Base-by-base conservation (phyloP, 208 protist genomes). In the Kentomonas sorsogonicus region DNA sequence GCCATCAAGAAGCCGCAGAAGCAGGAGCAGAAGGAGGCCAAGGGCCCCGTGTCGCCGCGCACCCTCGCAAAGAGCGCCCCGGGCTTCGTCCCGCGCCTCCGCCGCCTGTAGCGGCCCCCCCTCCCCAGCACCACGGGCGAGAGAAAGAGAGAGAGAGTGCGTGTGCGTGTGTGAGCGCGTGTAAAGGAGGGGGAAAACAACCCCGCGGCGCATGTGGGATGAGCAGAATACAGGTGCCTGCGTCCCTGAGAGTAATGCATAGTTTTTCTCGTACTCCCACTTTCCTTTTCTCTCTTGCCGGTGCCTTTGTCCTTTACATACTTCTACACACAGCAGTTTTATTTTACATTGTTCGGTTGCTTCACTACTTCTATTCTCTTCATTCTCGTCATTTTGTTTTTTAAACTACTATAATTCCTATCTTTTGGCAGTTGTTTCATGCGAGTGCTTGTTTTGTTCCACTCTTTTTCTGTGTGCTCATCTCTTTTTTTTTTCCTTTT, bases 1-100 rank as follows among this genome's bases (percentile, higher is more conserved):
- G 86, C 84, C 0, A 93, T 95, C 62, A 96, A 96, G 69, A 91
- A 91, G 68, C 83, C 86, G 20, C 74, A 83, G 53, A 71, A 78
- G 4, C 68, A 74, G 54, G 81, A 88, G 25, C 23, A 66, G 52
- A 77, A 83, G 67, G 50, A 83, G 13, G 66, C 72, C 9, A 89
- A 88, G 57, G 80, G 73, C 0, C 65, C 80, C 0, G 65, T 87
- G 1, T 91, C 81, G 13, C 83, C 86, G 15, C 79, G 86, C 18
- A 73, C 80, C n/a, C 40, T 79, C 43, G 63, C 69, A 23, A 90
- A 91, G 72, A 76, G 54, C 26, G 60, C 73, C 3, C 79, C 83
- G 4, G 80, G 79, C 26, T 86, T 83, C 52, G 77, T 81, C 1
- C 78, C 83, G 5, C 75, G 85, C 20, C 72, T 89, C 29, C 83